Evolutionary conservation across 1,139 yeast genomes (phyloP).

Genomic region (Pichia sp.): DNA sequence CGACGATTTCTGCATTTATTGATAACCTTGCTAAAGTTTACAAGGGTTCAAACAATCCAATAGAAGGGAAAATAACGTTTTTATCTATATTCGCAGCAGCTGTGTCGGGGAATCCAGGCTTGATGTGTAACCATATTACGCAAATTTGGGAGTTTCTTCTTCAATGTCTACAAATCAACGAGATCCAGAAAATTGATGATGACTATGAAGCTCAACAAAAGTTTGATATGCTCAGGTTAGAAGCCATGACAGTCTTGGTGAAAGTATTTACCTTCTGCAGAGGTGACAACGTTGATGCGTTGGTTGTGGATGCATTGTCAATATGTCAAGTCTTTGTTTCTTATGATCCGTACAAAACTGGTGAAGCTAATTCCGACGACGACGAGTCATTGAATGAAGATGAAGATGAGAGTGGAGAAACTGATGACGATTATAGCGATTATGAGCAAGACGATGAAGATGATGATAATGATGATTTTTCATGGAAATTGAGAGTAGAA

Average conservation of each 20-base stretch:
- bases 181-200: conserved; percentile 25
- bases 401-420: conserved; percentile 30
- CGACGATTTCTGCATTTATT: background rate
- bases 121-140: conserved; percentile 15
- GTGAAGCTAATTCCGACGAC: conserved; percentile 36
- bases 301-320: conserved; percentile 33
- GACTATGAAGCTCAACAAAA: conserved; percentile 36
- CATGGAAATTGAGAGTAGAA: conserved; percentile 59
- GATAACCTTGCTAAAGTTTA: conserved; percentile 1
- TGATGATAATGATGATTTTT: conserved; percentile 48
- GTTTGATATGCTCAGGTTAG: conserved; percentile 48
- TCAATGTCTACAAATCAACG: conserved; percentile 32
- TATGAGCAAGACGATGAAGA: conserved; percentile 25
- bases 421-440: conserved; percentile 37
- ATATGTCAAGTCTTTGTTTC: conserved; percentile 39
- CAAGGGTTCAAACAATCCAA: conserved; percentile 1
- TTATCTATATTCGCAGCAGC: conserved; percentile 29
- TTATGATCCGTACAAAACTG: conserved; percentile 55
- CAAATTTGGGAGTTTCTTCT: conserved; percentile 29
- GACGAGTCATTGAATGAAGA: conserved; percentile 33
- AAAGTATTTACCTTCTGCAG: conserved; percentile 30
- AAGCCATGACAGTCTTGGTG: conserved; percentile 42
- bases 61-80: conserved; percentile 17
- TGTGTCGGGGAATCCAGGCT: conserved; percentile 30
- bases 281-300: conserved; percentile 27